Conservation (phyloP, 2,329 filamentous ascomycete species). For the Colletotrichum lentis region DNA sequence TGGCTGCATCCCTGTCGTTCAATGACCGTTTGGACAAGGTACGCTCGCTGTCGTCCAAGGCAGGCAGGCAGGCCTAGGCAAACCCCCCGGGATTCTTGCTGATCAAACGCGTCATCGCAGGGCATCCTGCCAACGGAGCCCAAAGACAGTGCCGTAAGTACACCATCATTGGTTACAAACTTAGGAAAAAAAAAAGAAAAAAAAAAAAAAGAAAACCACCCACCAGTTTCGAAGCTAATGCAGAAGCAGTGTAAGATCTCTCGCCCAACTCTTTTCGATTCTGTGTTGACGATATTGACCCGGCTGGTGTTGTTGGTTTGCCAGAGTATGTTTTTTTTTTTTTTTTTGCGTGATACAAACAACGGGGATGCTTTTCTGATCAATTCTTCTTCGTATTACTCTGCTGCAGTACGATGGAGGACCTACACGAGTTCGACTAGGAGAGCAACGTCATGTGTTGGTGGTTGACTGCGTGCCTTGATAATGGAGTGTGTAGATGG, state of each 20-base stretch:
- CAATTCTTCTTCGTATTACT: no score
- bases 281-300: background rate
- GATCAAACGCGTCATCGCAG: background rate
- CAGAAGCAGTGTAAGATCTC: background rate
- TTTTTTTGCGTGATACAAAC: background rate
- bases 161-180: no score
- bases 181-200: no score
- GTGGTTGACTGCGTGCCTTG: background rate
- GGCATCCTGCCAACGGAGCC: constrained; percentile 1
- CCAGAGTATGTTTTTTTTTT: background rate
- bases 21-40: background rate
- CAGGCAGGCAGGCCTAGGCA: background rate
- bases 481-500: background rate
- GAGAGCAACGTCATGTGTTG: no score
- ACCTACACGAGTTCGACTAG: background rate
- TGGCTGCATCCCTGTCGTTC: background rate
- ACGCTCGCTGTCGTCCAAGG: background rate
- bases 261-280: accelerated
- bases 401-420: background rate
- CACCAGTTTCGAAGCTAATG: no score
- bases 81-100: no score
- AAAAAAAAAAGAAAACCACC: no score
- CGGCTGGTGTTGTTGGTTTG: background rate
- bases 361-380: background rate
- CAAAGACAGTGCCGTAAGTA: background rate